A percentile compares a stretch with the other conserved stretches of the same genome.
These are phyloP conservation scores for Penicillium decumbens DNA, from an alignment of 2,329 filamentous ascomycete species.

Conservation along the genomic window DNA sequence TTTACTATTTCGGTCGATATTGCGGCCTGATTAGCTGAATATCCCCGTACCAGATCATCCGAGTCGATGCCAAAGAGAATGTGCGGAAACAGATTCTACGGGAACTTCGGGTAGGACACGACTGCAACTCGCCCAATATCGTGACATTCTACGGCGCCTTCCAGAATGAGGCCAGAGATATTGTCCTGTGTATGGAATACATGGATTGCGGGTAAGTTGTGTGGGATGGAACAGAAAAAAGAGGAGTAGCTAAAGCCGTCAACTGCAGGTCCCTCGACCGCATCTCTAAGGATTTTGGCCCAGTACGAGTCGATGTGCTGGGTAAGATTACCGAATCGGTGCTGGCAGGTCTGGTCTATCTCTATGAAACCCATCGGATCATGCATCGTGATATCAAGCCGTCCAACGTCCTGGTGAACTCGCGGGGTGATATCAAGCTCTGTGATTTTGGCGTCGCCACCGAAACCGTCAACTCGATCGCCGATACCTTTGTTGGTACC, in stretches of 20 bases:
- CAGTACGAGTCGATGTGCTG: constrained; percentile 89
- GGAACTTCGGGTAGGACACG: constrained; percentile 96
- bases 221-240: constrained; percentile 3
- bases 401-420: constrained; percentile 95
- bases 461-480: constrained; percentile 94
- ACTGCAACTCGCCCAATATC: constrained; percentile 94
- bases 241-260: constrained; percentile 14
- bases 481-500: constrained; percentile 96
- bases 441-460: constrained; percentile 99
- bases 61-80: constrained; percentile 96
- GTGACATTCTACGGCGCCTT: constrained; percentile 98
- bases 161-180: constrained; percentile 91
- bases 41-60: constrained; percentile 66
- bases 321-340: constrained; percentile 97
- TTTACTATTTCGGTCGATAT: background rate
- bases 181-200: constrained; percentile 99
- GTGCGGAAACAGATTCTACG: constrained; percentile 95
- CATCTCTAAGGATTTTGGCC: constrained; percentile 91
- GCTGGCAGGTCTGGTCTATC: constrained; percentile 85
- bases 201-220: constrained; percentile 93
- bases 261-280: constrained; percentile 73
- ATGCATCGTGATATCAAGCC: constrained; percentile 99
- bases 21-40: background rate
- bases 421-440: constrained; percentile 87
- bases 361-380: constrained; percentile 92